Base-by-base conservation (phyloP, 106 monocot genomes). In the Dendrobium officinale region DNA sequence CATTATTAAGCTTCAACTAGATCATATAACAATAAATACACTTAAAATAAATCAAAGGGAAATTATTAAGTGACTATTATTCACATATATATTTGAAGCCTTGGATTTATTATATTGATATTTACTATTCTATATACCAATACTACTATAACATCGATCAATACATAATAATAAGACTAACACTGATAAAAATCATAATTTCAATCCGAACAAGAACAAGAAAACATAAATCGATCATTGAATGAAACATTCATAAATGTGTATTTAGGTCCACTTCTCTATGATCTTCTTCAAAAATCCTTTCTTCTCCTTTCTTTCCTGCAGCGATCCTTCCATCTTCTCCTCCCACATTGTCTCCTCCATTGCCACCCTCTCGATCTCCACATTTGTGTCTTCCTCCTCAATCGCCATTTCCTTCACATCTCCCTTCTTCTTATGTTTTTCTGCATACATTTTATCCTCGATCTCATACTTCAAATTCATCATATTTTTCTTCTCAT, bases 241-340 rank as follows among this genome's bases (percentile, higher is more conserved):
- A 66, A 7, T 22, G 20, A n/a, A 4, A 24, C 9, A 6, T 26
- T 37, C 33, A 70, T 29, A 17, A 27, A 26, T 11, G 0, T 8
- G 10, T 68, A 27, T 27, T 70, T 70, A 70, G 15, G 33, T 31
- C 70, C 37, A 70, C 19, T 55, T 59, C 78, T 85, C 95, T 86
- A 90, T 95, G 72, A 95, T 85, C 88, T 90, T 95, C 31, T 87
- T 92, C 11, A 95, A 77, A 40, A 95, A 77, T 3, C 95, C 90
- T 83, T 92, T 95, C 87, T 95, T 88, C 90, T 95, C 90, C 74
- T 85, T 81, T 40, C 73, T 86, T 24, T 90, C 84, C 0, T 54
- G 56, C 43, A 86, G 51, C 55, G 84, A 80, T 0, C 78, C 85
- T 66, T 83, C 86, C 79, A 85, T 84, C 79, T 81, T 85, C 59